Base-by-base conservation (phyloP, 2,329 filamentous ascomycete genomes). In the Akanthomyces uredinophilus region DNA sequence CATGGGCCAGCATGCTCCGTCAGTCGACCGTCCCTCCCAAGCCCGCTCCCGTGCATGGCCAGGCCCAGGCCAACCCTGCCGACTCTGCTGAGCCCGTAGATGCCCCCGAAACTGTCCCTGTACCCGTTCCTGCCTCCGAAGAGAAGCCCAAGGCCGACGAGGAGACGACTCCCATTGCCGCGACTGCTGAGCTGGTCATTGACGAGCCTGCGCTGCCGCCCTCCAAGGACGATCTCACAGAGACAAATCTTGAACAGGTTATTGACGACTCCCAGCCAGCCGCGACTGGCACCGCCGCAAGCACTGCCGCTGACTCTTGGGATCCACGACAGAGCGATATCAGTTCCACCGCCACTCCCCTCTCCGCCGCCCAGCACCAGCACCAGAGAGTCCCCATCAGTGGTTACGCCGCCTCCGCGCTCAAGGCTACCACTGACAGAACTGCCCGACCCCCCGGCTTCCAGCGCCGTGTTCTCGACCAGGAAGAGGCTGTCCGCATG, bases 401-500 rank as follows among this genome's bases (percentile, higher is more conserved):
- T 47, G 90, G 90, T 60, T 96, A 86, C 73, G 91, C 89, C 55
- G 83, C 91, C n/a, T 89, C 88, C 55, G 91, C 92, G 29, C 81
- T 90, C 70, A 96, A 96, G 79, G 90, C 90, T 14, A 89, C 88
- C 16, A 68, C 84, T 63, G 78, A 87, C 70, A 74, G 84, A 65
- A 79, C 84, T 27, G 79, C 81, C 64, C 90, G 94, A 64, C 87
- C 87, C 60, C 85, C 91, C 22, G 93, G 88, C 77, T 92, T 90
- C 75, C 90, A 96, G 74, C 87, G 94, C 67, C 90, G 92, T 70
- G 84, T 97, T 60, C 82, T 96, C 70, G 93, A 98, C 70, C 95
- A 99, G 73, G 93, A 96, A 75, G 95, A 99, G 78, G 92, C 95
- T 63, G 95, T 99, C 46, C 92, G 96, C 66, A 97, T 99, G 94